phyloP scores from a whole-genome alignment of 2,329 filamentous ascomycete species.

The Ophiostoma fasciatum region DNA sequence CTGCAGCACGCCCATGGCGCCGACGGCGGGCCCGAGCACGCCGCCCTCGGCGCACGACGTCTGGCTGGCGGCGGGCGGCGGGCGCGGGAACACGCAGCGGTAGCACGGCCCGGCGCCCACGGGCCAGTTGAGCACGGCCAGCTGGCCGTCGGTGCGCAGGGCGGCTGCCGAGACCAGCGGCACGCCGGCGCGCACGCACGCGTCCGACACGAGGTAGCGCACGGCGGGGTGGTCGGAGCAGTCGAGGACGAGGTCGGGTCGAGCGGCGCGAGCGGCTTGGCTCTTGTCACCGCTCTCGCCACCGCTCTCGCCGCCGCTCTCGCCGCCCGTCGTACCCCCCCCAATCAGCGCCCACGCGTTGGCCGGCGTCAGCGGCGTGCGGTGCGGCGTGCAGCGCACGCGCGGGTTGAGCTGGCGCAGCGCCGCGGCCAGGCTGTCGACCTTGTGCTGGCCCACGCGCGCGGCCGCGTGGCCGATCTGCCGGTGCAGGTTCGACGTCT shows the following conservation, averaged over 20 bases:
- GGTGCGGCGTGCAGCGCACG: slow-evolving; percentile 47
- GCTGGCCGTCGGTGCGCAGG: slow-evolving; percentile 74
- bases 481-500: slow-evolving; percentile 80
- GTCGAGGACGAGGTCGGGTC: slow-evolving; percentile 74
- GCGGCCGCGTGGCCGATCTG: slow-evolving; percentile 68
- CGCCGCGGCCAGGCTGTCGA: slow-evolving; percentile 56
- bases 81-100: slow-evolving; percentile 78
- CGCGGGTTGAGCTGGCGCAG: slow-evolving; percentile 55
- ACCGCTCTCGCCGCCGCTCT: no score
- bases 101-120: slow-evolving; percentile 75
- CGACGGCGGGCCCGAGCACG: slow-evolving; percentile 83
- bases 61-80: slow-evolving; percentile 70
- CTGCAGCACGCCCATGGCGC: slow-evolving; percentile 83
- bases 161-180: slow-evolving; percentile 82
- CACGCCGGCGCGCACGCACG: slow-evolving; percentile 65
- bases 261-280: no score
- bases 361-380: slow-evolving; percentile 48
- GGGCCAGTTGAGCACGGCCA: slow-evolving; percentile 77
- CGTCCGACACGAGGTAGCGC: slow-evolving; percentile 84
- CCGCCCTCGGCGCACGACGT: slow-evolving; percentile 85
- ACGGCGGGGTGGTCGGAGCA: slow-evolving; percentile 90
- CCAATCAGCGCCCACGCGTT: no score
- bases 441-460: slow-evolving; percentile 62
- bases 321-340: no score
- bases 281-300: no score